Conservation (phyloP, 2,329 filamentous ascomycete genomes). For the Colletotrichum salicis region DNA sequence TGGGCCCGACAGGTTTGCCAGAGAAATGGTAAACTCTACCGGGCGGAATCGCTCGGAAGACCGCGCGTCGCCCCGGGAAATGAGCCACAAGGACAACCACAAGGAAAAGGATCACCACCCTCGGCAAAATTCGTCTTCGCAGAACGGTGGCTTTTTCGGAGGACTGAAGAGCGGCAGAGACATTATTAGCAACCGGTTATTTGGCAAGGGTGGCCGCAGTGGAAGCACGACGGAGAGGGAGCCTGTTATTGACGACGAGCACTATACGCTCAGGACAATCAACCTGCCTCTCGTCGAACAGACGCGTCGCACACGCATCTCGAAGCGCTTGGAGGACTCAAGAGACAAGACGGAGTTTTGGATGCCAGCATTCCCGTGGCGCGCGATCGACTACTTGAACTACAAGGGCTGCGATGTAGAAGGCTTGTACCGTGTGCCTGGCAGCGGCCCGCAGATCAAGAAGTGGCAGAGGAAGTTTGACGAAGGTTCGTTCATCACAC, state of each 20-base stretch:
- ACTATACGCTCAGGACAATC: slow-evolving; percentile 86
- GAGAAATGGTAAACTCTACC: slow-evolving; percentile 73
- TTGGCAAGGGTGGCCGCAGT: slow-evolving; percentile 80
- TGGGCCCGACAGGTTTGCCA: slow-evolving; percentile 73
- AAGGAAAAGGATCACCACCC: slow-evolving; percentile 44
- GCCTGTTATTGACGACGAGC: slow-evolving; percentile 77
- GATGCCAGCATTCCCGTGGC: slow-evolving; percentile 97
- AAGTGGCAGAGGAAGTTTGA: slow-evolving; percentile 95
- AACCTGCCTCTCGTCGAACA: slow-evolving; percentile 89
- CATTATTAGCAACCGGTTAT: slow-evolving; percentile 83
- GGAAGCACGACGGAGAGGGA: slow-evolving; percentile 77
- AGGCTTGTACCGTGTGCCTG: slow-evolving; percentile 91
- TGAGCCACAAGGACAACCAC: slow-evolving; percentile 51
- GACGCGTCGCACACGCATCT: slow-evolving; percentile 89
- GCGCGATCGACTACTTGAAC: slow-evolving; percentile 95
- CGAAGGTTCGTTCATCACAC: slow-evolving; percentile 63
- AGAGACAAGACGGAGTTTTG: slow-evolving; percentile 97
- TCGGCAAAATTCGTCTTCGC: slow-evolving; percentile 63
- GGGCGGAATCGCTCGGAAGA: slow-evolving; percentile 80
- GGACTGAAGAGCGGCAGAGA: slow-evolving; percentile 81
- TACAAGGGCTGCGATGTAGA: slow-evolving; percentile 95
- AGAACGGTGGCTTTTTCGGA: slow-evolving; percentile 75
- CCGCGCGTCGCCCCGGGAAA: slow-evolving; percentile 61
- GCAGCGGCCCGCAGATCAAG: slow-evolving; percentile 89
- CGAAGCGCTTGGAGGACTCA: slow-evolving; percentile 86